Conservation (phyloP, 2,329 filamentous ascomycete species). For the Teratosphaeria epicoccoides region DNA sequence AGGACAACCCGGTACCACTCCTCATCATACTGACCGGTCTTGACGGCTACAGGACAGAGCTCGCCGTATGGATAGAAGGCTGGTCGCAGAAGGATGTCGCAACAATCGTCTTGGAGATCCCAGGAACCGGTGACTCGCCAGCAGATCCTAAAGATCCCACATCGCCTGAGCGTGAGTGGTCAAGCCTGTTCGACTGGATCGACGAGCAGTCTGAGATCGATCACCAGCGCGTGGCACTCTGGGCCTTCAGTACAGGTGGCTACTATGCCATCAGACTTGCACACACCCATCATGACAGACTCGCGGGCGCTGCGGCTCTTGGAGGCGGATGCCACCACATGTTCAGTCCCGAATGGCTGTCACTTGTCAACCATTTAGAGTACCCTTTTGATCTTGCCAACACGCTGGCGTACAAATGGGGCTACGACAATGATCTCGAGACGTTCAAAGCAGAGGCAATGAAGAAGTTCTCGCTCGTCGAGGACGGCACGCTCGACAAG, state of each 20-base stretch:
- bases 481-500: slow-evolving; percentile 44
- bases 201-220: slow-evolving; percentile 39
- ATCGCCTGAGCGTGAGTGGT: slow-evolving; percentile 45
- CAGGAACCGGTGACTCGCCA: slow-evolving; percentile 48
- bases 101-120: slow-evolving; percentile 44
- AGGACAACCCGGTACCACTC: slow-evolving; percentile 37
- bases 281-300: slow-evolving; percentile 44
- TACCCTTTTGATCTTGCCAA: slow-evolving; percentile 49
- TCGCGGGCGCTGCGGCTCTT: slow-evolving; percentile 43
- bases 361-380: slow-evolving; percentile 45
- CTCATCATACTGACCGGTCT: slow-evolving; percentile 49
- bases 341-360: slow-evolving; percentile 46
- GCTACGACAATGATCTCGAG: slow-evolving; percentile 31
- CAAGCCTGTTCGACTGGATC: slow-evolving; percentile 45
- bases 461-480: slow-evolving; percentile 46
- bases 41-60: slow-evolving; percentile 49
- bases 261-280: slow-evolving; percentile 49
- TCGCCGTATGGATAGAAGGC: slow-evolving; percentile 42
- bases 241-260: slow-evolving; percentile 49
- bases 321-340: slow-evolving; percentile 50
- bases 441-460: slow-evolving; percentile 39
- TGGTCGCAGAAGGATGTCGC: slow-evolving; percentile 41
- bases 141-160: slow-evolving; percentile 36
- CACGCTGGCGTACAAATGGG: slow-evolving; percentile 42
- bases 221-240: slow-evolving; percentile 38